Evolutionary conservation across 1,139 yeast species (phyloP).

Genomic region (Barnettozyma hawaiiensis): DNA sequence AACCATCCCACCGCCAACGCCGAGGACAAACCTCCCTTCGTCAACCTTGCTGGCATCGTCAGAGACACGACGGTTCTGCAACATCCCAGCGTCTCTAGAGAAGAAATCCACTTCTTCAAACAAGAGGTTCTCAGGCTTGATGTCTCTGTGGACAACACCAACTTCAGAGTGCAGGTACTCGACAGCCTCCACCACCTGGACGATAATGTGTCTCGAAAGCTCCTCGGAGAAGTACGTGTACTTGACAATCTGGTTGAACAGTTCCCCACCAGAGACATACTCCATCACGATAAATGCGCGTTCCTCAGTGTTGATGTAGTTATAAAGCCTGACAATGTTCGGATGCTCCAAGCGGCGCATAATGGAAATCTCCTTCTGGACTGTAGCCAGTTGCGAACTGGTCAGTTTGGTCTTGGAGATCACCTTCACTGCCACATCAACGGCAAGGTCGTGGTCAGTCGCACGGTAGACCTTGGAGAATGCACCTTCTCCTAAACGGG

Average conservation of each 20-base stretch:
- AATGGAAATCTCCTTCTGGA: constrained; percentile 76
- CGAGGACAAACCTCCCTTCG: constrained; percentile 75
- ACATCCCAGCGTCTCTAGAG: constrained; percentile 40
- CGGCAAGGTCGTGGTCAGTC: constrained; percentile 12
- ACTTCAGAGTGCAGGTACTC: constrained; percentile 66
- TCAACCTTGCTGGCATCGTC: constrained; percentile 77
- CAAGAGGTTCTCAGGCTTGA: constrained; percentile 53
- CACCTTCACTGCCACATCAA: constrained; percentile 70
- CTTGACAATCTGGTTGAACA: constrained; percentile 88
- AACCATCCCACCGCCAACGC: constrained; percentile 84
- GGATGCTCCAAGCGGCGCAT: constrained; percentile 45
- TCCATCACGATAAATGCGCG: constrained; percentile 79
- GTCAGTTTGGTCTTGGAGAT: constrained; percentile 61
- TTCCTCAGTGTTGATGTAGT: constrained; percentile 56
- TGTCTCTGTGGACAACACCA: constrained; percentile 90
- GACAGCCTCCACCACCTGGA: constrained; percentile 77
- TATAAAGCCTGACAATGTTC: constrained; percentile 64
- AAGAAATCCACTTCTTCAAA: constrained; percentile 66
- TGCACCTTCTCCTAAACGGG: constrained; percentile 77
- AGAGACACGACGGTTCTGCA: constrained; percentile 47
- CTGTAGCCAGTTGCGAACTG: constrained; percentile 33
- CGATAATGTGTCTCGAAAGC: constrained; percentile 74
- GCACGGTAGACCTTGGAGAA: constrained; percentile 84
- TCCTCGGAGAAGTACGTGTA: constrained; percentile 88
- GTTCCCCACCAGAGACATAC: constrained; percentile 86